Percentiles rank a stretch among this genome's conserved stretches.
Evolutionary conservation across 2,329 filamentous ascomycete species (phyloP).

Genomic region (Exophiala viscosa): DNA sequence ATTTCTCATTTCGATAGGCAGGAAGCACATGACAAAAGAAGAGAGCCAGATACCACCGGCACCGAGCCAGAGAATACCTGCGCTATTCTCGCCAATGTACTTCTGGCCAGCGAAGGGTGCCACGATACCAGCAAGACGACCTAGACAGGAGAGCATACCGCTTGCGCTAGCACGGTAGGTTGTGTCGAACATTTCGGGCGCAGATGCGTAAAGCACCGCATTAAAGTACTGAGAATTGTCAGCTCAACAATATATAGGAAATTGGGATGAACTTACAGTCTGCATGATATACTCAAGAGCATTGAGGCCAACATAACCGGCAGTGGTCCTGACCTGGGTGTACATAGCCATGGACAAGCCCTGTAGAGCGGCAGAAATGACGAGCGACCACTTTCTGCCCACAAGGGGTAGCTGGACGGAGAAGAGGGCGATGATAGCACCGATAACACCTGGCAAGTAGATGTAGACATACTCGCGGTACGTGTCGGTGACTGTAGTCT

Average conservation of each 20-base stretch:
- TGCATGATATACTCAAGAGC: conserved; percentile 53
- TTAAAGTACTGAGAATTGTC: conserved; percentile 38
- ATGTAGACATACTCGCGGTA: conserved; percentile 38
- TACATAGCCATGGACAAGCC: conserved; percentile 40
- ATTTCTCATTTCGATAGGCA: conserved; percentile 20
- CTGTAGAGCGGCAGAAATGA: conserved; percentile 41
- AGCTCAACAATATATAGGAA: no score
- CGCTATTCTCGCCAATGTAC: conserved; percentile 8
- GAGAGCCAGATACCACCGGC: conserved; percentile 20
- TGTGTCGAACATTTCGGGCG: conserved; percentile 45
- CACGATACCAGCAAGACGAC: conserved; percentile 18
- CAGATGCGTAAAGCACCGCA: conserved; percentile 52
- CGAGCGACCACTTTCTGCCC: conserved; percentile 39
- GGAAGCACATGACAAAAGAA: conserved; percentile 18
- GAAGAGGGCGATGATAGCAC: conserved; percentile 38
- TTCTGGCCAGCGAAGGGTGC: conserved; percentile 16
- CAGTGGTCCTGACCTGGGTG: conserved; percentile 42
- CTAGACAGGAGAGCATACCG: conserved; percentile 20
- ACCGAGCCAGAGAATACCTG: conserved; percentile 17
- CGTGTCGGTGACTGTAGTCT: conserved; percentile 27
- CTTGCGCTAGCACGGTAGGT: conserved; percentile 16
- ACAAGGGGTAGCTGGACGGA: conserved; percentile 42
- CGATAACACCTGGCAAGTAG: conserved; percentile 35
- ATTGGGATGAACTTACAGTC: conserved; percentile 1
- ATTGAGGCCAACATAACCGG: conserved; percentile 49